Evolutionary conservation across 495 filamentous ascomycete genomes (phyloP), one percentile per base, ranked within the genome.

Genomic region (Lepraria neglecta): DNA sequence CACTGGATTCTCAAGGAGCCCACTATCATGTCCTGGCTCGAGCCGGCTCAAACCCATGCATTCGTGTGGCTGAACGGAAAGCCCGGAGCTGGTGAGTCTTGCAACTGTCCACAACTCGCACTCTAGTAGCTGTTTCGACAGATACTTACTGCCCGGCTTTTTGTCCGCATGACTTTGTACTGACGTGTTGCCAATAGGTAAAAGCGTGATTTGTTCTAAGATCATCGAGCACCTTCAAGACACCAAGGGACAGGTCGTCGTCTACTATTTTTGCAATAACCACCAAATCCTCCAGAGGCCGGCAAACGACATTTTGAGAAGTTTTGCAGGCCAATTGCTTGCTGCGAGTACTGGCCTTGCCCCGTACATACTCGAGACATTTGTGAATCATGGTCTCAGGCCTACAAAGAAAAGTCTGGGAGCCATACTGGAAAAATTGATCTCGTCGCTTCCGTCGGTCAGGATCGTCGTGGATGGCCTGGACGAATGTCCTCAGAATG

Each of bases 401-500:
- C 63, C 64, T 50, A 57, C 64, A 4, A 64, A 56, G 42, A 54
- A 53, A 21, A 42, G 35, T 35, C 35, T 68, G 17, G 58, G 30
- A 35, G 44, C 21, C 17, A 55, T 68, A 42, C n/a, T 68, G 4
- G 51, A 58, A 35, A 63, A 54, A 17, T 40, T 68, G 5, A 44
- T 68, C 17, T n/a, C 51, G 12, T 54, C 64, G 3, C 24, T 61
- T 10, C 5, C 38, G n/a, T 59, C 64, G 7, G 45, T 66, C 3
- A 64, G 65, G 4, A 47, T 69, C 19, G 38, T 67, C 0, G 61
- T 69, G 11, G 68, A 69, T 47, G 65, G 68, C 3, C 42, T 68
- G 14, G 68, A 69, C 33, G 68, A 69, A 56, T 65, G 53, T 31
- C 52, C 48, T 9, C 42, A 64, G 19, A 47, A 21, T 17, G 65